phyloP scores from a whole-genome alignment of 768 basidiomycete genomes.

The Phlebiopsis flavidoalba region DNA sequence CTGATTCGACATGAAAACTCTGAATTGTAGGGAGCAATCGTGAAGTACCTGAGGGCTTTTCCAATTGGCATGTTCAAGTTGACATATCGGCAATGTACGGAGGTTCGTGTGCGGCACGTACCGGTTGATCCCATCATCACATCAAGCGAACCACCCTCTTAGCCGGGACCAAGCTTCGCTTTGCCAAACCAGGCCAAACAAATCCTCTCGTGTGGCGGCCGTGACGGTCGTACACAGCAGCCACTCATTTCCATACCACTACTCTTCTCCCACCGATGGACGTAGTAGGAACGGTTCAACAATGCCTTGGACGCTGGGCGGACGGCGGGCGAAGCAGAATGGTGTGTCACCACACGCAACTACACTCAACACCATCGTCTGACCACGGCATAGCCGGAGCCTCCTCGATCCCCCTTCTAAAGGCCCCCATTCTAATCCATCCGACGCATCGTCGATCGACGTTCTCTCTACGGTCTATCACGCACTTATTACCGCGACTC shows the following conservation, averaged over 20 bases:
- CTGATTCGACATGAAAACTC: too few species aligned
- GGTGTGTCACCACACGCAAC: slow-evolving; percentile 35
- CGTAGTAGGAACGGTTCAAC: slow-evolving; percentile 47
- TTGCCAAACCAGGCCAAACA: slow-evolving; percentile 1
- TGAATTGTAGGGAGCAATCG: too few species aligned
- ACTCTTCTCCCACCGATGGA: slow-evolving; percentile 40
- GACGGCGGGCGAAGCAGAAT: slow-evolving; percentile 58
- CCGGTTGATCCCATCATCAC: background rate
- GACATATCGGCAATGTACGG: too few species aligned
- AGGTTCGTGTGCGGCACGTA: background rate
- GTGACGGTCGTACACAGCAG: slow-evolving; percentile 2
- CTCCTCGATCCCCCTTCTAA: too few species aligned
- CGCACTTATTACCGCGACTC: slow-evolving; percentile 54
- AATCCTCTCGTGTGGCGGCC: slow-evolving; percentile 8
- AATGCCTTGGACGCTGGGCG: slow-evolving; percentile 48
- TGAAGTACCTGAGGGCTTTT: too few species aligned
- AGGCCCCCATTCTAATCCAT: slow-evolving; percentile 53
- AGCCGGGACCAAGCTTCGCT: background rate
- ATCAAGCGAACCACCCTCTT: background rate
- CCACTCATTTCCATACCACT: background rate
- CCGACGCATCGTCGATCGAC: slow-evolving; percentile 47
- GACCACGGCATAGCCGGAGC: slow-evolving; percentile 43
- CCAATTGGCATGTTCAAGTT: too few species aligned
- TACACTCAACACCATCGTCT: slow-evolving; percentile 12
- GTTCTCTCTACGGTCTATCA: slow-evolving; percentile 64